phyloP scores from a whole-genome alignment of 768 basidiomycete species.

The Lentinula guzmanii region DNA sequence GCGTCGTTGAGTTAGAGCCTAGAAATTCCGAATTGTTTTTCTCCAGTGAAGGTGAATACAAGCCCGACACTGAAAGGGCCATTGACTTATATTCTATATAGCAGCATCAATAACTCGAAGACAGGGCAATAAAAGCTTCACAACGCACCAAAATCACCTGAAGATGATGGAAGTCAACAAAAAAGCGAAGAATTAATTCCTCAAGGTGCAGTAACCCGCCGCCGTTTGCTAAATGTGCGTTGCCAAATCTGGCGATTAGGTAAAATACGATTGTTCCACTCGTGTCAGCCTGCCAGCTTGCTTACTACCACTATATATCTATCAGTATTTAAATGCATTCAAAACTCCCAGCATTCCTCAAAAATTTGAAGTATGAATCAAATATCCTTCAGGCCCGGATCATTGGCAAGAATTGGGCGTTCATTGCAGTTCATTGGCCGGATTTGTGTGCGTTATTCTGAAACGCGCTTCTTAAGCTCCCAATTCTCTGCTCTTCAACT shows the following conservation, averaged over 20 bases:
- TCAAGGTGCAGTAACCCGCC: neutral
- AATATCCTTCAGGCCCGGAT: conserved; percentile 1
- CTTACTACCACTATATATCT: neutral
- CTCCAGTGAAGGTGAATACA: conserved; percentile 2
- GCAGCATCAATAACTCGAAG: neutral
- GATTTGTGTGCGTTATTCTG: neutral
- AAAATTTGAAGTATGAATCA: neutral
- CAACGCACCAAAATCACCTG: neutral
- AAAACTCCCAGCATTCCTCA: no score
- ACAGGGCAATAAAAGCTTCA: neutral
- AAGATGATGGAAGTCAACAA: neutral
- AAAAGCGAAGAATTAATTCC: neutral
- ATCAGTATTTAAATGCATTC: neutral
- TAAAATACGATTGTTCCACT: neutral
- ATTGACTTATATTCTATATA: neutral
- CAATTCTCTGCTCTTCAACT: neutral
- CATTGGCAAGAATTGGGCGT: neutral
- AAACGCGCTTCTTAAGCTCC: neutral
- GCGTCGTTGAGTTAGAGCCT: neutral
- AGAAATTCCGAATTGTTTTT: conserved; percentile 2
- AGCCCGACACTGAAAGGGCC: conserved; percentile 6
- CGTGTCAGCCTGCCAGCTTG: neutral
- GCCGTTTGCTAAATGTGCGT: neutral
- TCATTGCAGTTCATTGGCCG: no score
- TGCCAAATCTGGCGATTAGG: neutral